Base-by-base conservation (phyloP, 2,329 filamentous ascomycete genomes). In the Dactylellina cionopaga region DNA sequence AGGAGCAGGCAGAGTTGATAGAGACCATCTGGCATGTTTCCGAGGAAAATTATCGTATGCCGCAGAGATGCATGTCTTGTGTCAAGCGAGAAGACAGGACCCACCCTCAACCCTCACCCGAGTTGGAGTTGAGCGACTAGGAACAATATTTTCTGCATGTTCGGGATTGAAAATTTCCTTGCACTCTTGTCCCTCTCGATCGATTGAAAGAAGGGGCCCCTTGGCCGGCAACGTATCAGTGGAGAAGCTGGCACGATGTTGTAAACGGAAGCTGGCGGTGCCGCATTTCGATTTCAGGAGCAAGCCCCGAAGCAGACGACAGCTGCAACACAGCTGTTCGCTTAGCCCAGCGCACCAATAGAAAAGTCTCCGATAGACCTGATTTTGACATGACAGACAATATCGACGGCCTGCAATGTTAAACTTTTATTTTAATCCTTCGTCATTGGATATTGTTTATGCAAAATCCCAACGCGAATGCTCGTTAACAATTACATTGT, bases 311-410 rank as follows among this genome's bases (percentile, higher is more conserved):
- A 63, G 2, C n/a, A 11, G n/a, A 39, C 35, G 19, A 62, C 27
- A 35, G 33, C 27, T 2, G 25, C 59, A 64, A 55, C 59, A 39
- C 59, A 46, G 17, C 6, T 37, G 24, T 51, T 39, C 31, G 46
- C 46, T 22, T 52, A 22, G 24, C 29, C 24, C 27, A 37, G 35
- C 17, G 46, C 47, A 37, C 22, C 22, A 35, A 39, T 29, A 60
- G 17, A 64, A 64, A 64, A 64, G 47, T 64, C 47, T 46, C 59
- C 59, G 59, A 54, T 25, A 47, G 27, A 43, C 55, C 55, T 47
- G 24, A 13, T 39, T 59, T 41, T 37, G 4, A 33, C 25, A 25
- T 35, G 31, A 19, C 37, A 13, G 29, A 31, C 25, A 19, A 33
- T 43, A 13, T 22, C 9, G 15, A 33, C 39, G 10, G 19, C 41